Evolutionary conservation across 768 basidiomycete species (phyloP), one percentile per base, ranked within the genome.

Genomic region (Cubamyces sp.): DNA sequence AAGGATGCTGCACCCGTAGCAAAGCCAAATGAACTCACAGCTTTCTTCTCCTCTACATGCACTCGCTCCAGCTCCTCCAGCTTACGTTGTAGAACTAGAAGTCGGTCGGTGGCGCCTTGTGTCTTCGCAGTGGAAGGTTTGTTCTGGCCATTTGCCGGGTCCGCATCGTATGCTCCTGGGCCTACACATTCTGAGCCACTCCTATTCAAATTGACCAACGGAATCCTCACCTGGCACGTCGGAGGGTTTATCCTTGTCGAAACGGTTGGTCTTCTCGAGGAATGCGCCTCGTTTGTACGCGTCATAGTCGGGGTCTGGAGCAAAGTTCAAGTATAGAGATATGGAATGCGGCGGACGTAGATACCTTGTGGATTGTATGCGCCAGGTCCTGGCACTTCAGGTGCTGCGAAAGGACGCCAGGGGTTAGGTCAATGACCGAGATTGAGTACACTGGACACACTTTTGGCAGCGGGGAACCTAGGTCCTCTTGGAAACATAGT

Each of bases 11-110:
- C 47, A 25, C n/a, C 19, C 16, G 23, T 15, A n/a, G 43, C 15
- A n/a, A 16, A 49, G 15, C 37, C 5, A 45, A 42, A 23, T 25
- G 26, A 11, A 74, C 84, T 66, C 70, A 90, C 90, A 50, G 77
- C 60, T 77, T 82, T 86, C 81, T 89, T 91, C 60, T 81, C 83
- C 3, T 90, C 87, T 41, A 78, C 73, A 68, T 87, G 87, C n/a
- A 85, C 71, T 57, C 73, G 75, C 74, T 90, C 86, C 6, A 90
- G 71, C 16, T 87, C 84, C 37, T 87, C 85, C 0, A 92, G 80
- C 66, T 87, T 87, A 63, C 78, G 80, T 69, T 88, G 83, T 21
- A 91, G 80, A 16, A 72, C 61, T 7, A 80, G 78, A 66, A 86
- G 86, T 19, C 82, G 79, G 57, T 89, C 86, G 49, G 65, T 25